Conservation (phyloP, 108 stramenopile genomes). For the Skeletonema marinoi region DNA sequence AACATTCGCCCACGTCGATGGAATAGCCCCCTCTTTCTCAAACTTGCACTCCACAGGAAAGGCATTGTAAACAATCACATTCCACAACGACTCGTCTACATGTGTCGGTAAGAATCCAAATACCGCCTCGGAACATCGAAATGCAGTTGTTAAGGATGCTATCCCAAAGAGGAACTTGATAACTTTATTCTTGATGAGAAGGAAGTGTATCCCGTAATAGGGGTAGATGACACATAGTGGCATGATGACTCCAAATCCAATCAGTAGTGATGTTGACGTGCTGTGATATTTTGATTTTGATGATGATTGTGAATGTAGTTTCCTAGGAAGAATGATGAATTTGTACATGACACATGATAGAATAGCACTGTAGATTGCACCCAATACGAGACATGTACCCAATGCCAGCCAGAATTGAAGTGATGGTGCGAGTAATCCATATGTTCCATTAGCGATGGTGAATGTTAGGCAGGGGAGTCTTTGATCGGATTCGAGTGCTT, state of each 20-base stretch:
- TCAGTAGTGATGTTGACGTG: neutral
- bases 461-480: slow-evolving; percentile 19
- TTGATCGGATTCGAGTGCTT: slow-evolving; percentile 16
- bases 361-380: slow-evolving; percentile 1
- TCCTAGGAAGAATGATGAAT: slow-evolving; percentile 35
- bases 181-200: slow-evolving; percentile 26
- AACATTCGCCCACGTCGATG: slow-evolving; percentile 15
- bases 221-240: slow-evolving; percentile 22
- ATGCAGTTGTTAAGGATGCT: slow-evolving; percentile 18
- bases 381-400: slow-evolving; percentile 8
- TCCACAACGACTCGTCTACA: slow-evolving; percentile 30
- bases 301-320: neutral
- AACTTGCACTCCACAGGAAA: slow-evolving; percentile 37
- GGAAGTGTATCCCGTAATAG: slow-evolving; percentile 10
- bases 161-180: slow-evolving; percentile 33
- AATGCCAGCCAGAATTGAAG: slow-evolving; percentile 34
- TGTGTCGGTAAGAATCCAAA: slow-evolving; percentile 36
- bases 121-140: slow-evolving; percentile 43
- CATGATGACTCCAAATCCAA: slow-evolving; percentile 38
- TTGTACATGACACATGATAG: slow-evolving; percentile 18
- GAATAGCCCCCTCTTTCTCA: slow-evolving; percentile 21
- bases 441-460: neutral
- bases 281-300: neutral
- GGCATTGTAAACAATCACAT: slow-evolving; percentile 28
- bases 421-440: slow-evolving; percentile 15